phyloP scores from a whole-genome alignment of 129 eudicot genomes.

The Artemisia tridentata region DNA sequence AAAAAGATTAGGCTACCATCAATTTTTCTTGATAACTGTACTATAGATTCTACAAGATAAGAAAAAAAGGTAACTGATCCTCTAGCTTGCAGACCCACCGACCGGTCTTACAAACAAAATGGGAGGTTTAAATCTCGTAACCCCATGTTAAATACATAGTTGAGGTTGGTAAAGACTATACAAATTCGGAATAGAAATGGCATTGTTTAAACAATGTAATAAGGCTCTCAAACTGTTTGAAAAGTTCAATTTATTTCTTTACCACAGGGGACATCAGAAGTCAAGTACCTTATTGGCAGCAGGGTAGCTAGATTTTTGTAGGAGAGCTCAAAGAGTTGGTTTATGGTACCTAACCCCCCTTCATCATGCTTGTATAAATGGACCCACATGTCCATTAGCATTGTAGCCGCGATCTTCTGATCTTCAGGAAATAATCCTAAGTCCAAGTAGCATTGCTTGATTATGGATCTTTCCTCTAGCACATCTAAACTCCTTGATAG shows the following conservation, averaged over 20 bases:
- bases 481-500: slow-evolving; percentile 20
- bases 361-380: slow-evolving; percentile 39
- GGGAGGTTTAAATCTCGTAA: no score
- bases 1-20: no score
- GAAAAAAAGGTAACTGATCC: no score
- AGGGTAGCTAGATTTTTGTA: slow-evolving; percentile 22
- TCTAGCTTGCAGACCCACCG: no score
- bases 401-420: slow-evolving; percentile 36
- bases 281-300: slow-evolving; percentile 25
- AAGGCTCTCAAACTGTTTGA: not conserved
- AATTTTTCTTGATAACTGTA: not conserved
- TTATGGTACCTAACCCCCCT: slow-evolving; percentile 19
- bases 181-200: not conserved
- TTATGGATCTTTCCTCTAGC: slow-evolving; percentile 15
- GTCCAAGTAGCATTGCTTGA: slow-evolving; percentile 35
- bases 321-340: slow-evolving; percentile 23
- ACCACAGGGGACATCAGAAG: slow-evolving; percentile 18
- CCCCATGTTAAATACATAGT: no score
- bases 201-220: not conserved
- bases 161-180: no score
- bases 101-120: no score
- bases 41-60: no score
- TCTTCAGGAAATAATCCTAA: slow-evolving; percentile 49
- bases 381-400: slow-evolving; percentile 44
- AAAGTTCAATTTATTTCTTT: slow-evolving; percentile 11